Evolutionary conservation across 306 rosid genomes (phyloP).

Genomic region (Morella rubra): DNA sequence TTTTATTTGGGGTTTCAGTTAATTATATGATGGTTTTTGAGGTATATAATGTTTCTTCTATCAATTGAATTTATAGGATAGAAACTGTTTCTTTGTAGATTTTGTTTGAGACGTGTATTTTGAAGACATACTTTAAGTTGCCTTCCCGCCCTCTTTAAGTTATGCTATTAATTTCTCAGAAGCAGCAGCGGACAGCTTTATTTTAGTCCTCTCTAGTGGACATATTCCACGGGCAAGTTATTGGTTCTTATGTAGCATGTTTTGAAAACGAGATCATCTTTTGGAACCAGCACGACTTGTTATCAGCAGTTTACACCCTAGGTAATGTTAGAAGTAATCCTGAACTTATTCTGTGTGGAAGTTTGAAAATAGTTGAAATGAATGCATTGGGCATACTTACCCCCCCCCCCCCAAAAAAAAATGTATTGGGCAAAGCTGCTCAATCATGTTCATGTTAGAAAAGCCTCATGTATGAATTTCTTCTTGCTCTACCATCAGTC

Average conservation of each 20-base stretch:
- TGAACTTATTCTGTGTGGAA: background rate
- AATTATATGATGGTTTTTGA: too few relatives aligned
- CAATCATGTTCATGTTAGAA: background rate
- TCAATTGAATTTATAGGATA: too few relatives aligned
- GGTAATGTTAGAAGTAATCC: background rate
- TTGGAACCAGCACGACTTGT: background rate
- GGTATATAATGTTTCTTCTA: too few relatives aligned
- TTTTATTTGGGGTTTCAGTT: too few relatives aligned
- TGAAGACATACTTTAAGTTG: too few relatives aligned
- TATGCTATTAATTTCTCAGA: too few relatives aligned
- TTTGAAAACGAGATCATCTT: background rate
- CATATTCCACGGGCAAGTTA: background rate
- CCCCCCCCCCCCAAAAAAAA: too few relatives aligned
- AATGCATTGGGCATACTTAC: background rate
- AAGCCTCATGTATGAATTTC: background rate
- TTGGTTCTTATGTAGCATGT: background rate
- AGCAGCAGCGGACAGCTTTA: background rate
- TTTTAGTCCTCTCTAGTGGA: background rate
- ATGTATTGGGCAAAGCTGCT: background rate
- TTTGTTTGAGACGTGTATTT: too few relatives aligned
- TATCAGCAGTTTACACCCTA: background rate
- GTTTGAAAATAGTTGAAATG: background rate
- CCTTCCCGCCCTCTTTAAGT: too few relatives aligned
- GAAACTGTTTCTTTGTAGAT: too few relatives aligned
- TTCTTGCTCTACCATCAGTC: background rate